phyloP scores from a whole-genome alignment of 1,139 yeast genomes.

The Magnusiomyces fungicola region DNA sequence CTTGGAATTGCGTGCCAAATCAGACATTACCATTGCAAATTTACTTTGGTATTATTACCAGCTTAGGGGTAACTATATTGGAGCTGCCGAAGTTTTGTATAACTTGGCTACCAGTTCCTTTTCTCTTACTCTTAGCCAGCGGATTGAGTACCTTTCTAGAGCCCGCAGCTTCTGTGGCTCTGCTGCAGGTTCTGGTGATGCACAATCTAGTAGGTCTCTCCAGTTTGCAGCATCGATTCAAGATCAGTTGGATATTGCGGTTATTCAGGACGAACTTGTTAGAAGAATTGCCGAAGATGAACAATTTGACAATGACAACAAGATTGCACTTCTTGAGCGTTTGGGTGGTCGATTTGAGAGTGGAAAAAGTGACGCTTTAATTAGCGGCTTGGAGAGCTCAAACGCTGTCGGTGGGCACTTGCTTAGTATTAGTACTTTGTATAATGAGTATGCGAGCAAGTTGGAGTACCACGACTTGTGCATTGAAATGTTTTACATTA shows the following conservation, averaged over 20 bases:
- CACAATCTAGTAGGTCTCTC: slow-evolving; percentile 56
- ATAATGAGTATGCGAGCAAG: slow-evolving; percentile 82
- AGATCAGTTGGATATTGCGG: slow-evolving; percentile 81
- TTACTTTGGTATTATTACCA: slow-evolving; percentile 86
- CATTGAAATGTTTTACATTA: slow-evolving; percentile 65
- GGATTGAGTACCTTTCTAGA: slow-evolving; percentile 83
- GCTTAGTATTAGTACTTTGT: slow-evolving; percentile 66
- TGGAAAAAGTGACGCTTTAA: background rate
- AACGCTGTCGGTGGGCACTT: slow-evolving; percentile 44
- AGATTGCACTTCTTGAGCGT: slow-evolving; percentile 42
- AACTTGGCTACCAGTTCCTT: slow-evolving; percentile 63
- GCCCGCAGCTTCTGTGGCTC: slow-evolving; percentile 92
- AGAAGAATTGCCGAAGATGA: slow-evolving; percentile 51
- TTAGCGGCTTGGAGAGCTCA: background rate
- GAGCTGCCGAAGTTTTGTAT: slow-evolving; percentile 78
- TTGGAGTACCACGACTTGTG: slow-evolving; percentile 81
- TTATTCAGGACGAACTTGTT: slow-evolving; percentile 77
- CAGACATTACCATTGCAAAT: slow-evolving; percentile 67
- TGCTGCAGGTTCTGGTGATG: slow-evolving; percentile 66
- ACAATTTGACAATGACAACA: slow-evolving; percentile 44
- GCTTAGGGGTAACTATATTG: slow-evolving; percentile 66
- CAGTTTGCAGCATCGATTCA: slow-evolving; percentile 62
- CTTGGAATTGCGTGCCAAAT: slow-evolving; percentile 62
- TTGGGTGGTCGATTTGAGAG: slow-evolving; percentile 28
- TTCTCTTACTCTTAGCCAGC: slow-evolving; percentile 55